Base-by-base conservation (phyloP, 768 basidiomycete species). In the Cantharellus anzutake region DNA sequence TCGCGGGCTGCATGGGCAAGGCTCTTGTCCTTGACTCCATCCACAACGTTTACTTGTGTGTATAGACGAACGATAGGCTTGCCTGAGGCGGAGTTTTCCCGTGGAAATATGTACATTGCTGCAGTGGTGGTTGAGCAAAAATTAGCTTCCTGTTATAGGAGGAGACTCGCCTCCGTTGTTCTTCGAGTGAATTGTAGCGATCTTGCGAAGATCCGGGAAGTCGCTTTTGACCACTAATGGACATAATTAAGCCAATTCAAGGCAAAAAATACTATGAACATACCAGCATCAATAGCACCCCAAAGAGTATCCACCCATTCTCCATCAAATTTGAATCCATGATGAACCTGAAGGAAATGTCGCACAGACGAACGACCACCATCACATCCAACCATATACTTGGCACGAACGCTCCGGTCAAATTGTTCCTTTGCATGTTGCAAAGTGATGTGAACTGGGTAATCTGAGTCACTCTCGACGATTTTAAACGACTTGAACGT, bases 311-410 rank as follows among this genome's bases (percentile, higher is more conserved):
- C 64, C 56, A 65, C 64, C 16, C 42, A 41, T 3, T 66, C 66
- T 7, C 66, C 66, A 58, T 66, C 60, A 58, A 67, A 53, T 29
- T 57, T 41, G 41, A 67, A 58, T 1, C 56, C 56, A 4, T 66
- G 39, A 4, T 62, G 52, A 14, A 60, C 58, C 4, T 67, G 60
- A 4, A 67, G 60, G 64, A 64, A 68, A 2, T 66, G 66, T 48
- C 65, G 64, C 5, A 65, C 67, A 51, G 67, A 65, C 65, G 41
- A 4, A 29, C 20, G 56, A 20, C 4, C 37, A 65, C 67, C 67
- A 57, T 68, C 67, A 39, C 61, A 62, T 7, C 67, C 67, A 35
- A 68, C 62, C 0, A 68, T 57, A 57, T 66, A 68, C 56, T 65
- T 66, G 4, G 67, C 64, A 4, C 58, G 55, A 7, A 67, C 60